Base-by-base conservation (phyloP, 331 rosid species). In the Erythrophleum ivorense region DNA sequence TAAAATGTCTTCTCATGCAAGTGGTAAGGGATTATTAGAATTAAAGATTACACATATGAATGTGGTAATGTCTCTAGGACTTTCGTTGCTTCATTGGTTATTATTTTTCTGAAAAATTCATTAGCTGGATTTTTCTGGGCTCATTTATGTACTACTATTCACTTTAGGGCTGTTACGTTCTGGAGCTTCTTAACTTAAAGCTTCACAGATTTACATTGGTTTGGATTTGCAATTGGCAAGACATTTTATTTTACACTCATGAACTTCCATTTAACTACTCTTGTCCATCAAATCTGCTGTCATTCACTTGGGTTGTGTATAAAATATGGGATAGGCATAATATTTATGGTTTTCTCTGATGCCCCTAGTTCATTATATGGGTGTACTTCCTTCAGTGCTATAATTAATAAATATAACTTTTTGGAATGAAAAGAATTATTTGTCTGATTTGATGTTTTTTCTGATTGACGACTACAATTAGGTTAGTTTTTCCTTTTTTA, bases 1-100 rank as follows among this genome's bases (percentile, higher is more conserved):
- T 95, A 82, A 95, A 92, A 80, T 92, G 98, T 87, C 97, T 95
- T 82, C 89, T 95, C 31, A 76, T 95, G 83, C 95, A 82, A 91
- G 97, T 95, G 97, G 98, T 95, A 92, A 89, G 91, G 43, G 66
- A 77, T 24, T 45, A 65, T 48, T 69, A n/a, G 63, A 19, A 67
- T 67, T 62, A 16, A 29, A n/a, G 55, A 21, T 60, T 65, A 38
- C 67, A 46, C 34, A 71, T 14, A 36, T 46, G 59, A 53, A 45
- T 63, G 46, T 29, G 54, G 21, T 72, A 38, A 19, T 36, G 16
- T 55, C 48, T 24, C 29, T 24, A 57, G 43, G 24, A 70, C 54
- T 76, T 36, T 29, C 63, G 45, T 54, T 64, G 50, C 73, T 77
- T 45, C 63, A 18, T 63, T 79, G 48, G 45, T 54, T 74, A 31